Base-by-base conservation (phyloP, 495 filamentous ascomycete species). In the Tetracladium setigerum region DNA sequence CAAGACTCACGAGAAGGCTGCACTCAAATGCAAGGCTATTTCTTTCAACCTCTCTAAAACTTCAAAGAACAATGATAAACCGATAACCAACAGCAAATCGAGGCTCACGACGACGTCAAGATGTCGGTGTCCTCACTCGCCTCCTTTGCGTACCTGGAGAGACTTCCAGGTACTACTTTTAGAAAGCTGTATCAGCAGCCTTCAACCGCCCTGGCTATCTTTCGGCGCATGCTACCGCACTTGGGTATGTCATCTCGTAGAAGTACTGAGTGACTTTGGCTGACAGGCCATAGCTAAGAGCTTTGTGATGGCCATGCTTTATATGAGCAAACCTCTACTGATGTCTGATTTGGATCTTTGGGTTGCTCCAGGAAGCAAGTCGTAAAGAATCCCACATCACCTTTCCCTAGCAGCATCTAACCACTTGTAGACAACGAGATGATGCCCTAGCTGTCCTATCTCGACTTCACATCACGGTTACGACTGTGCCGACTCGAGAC, bases 221-320 rank as follows among this genome's bases (percentile, higher is more conserved):
- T 96, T 66, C 80, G 94, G 54, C 89, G 92, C 67, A 95, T 97
- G 89, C 76, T 97, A 46, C 86, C 94, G 50, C 86, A 90, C 49
- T 66, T 95, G 44, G 88, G 88, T 91, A 76, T 56, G 71, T 60
- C 8, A 33, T 18, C 44, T 33, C 35, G 38, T 22, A 14, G 27
- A 39, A 2, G 5, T 22, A 8, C 35, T 17, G 19, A 39, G 2
- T 24, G 8, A 41, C 42, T 55, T 17, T 56, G 35, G 13, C 52
- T 57, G 14, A 61, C 44, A 34, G 30, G 38, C 38, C 41, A 33
- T 16, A 90, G 92, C 92, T 58, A 96, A 98, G 74, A 84, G 79
- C 34, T 86, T 97, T 63, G 94, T 97, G 39, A 95, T 95, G 79
- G 86, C 85, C 13, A 76, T 98, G 49, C 78, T 98, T 1, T 98